phyloP scores from a whole-genome alignment of 2,329 filamentous ascomycete genomes.

The Tolypocladium album region DNA sequence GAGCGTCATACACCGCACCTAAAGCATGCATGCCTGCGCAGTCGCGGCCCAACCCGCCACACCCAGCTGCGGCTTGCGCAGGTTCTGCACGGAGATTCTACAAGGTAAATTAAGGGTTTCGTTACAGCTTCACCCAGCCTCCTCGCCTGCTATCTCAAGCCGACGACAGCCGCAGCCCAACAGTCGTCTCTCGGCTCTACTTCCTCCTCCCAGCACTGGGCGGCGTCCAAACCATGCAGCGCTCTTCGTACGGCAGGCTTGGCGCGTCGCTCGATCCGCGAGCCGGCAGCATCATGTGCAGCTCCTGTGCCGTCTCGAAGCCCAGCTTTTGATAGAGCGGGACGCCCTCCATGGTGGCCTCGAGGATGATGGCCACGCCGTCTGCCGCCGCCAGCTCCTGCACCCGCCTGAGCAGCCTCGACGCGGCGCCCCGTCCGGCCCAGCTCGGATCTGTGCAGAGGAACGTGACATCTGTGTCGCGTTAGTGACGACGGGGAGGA shows the following conservation, averaged over 20 bases:
- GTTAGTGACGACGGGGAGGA: not conserved
- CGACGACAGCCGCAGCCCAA: not conserved
- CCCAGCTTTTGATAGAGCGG: slow-evolving; percentile 26
- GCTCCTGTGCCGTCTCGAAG: slow-evolving; percentile 18
- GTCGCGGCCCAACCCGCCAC: not conserved
- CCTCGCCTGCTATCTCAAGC: not conserved
- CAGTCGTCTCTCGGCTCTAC: not conserved
- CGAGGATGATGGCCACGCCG: slow-evolving; percentile 23
- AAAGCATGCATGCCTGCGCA: not conserved
- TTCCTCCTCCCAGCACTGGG: not conserved
- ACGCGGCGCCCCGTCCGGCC: slow-evolving; percentile 23
- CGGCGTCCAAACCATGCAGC: slow-evolving; percentile 19
- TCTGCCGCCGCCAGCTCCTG: slow-evolving; percentile 19
- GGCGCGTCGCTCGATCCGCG: slow-evolving; percentile 13
- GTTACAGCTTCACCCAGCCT: not conserved
- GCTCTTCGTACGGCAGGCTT: slow-evolving; percentile 22
- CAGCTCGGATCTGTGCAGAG: slow-evolving; percentile 25
- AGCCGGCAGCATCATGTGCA: slow-evolving; percentile 24
- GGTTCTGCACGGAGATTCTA: not conserved
- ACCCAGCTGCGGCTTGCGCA: not conserved
- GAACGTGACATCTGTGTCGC: slow-evolving; percentile 22
- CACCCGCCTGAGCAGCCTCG: slow-evolving; percentile 20
- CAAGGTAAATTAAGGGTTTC: not conserved
- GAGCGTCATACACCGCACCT: not conserved
- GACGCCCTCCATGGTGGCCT: slow-evolving; percentile 26